These are phyloP conservation scores for Mycena floridula DNA, from an alignment of 768 basidiomycete genomes.

Conservation along the genomic window DNA sequence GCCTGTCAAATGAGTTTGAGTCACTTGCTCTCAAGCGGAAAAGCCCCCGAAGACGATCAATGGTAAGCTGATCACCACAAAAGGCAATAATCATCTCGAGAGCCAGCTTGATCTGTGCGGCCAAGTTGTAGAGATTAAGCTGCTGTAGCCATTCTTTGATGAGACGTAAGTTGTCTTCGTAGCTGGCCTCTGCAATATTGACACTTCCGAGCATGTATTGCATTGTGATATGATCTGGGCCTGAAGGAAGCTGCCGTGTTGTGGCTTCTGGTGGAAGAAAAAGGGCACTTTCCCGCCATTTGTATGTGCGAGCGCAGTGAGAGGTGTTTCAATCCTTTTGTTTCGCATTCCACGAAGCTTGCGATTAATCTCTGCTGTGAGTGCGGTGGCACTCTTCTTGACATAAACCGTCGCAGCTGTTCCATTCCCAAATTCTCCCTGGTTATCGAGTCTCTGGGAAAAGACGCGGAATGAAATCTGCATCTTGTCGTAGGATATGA, in stretches of 20 bases:
- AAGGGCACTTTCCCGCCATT: conserved; percentile 5
- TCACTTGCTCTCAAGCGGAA: conserved; percentile 29
- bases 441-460: conserved; percentile 30
- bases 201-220: conserved; percentile 31
- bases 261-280: conserved; percentile 16
- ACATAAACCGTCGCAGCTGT: conserved; percentile 29
- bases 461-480: conserved; percentile 28
- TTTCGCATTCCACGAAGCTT: conserved; percentile 15
- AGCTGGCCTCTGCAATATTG: conserved; percentile 31
- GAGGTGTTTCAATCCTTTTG: conserved; percentile 14
- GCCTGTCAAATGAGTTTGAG: conserved; percentile 28
- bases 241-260: conserved; percentile 20
- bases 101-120: conserved; percentile 15
- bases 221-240: conserved; percentile 17
- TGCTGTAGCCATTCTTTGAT: conserved; percentile 26
- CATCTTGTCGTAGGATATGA: conserved; percentile 30
- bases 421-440: conserved; percentile 27
- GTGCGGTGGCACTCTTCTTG: conserved; percentile 15
- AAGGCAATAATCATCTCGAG: conserved; percentile 22
- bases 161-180: conserved; percentile 27
- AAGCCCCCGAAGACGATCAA: conserved; percentile 29
- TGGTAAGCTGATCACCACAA: conserved; percentile 30
- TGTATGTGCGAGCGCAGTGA: conserved; percentile 21
- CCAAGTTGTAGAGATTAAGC: conserved; percentile 13
- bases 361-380: conserved; percentile 12